A percentile compares a stretch with the other conserved stretches of the same genome.
These are phyloP conservation scores for Moricandia arvensis DNA, from an alignment of 345 rosid species.

Conservation along the genomic window DNA sequence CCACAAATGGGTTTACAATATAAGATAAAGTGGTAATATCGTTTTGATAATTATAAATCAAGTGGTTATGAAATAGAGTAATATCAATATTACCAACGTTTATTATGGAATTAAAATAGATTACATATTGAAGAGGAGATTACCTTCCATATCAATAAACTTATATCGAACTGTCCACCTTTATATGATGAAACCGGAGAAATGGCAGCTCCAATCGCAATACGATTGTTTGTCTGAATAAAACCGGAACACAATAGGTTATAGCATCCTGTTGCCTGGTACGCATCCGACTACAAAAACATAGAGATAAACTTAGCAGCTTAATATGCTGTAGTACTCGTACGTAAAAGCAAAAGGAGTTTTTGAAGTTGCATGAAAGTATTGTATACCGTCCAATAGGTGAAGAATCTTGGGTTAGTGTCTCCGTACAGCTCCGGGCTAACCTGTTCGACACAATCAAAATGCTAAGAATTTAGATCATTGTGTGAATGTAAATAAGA, in stretches of 20 bases:
- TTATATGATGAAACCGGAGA: conserved; percentile 79
- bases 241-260: conserved; percentile 95
- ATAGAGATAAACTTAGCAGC: neutral
- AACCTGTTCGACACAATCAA: conserved; percentile 49
- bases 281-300: conserved; percentile 67
- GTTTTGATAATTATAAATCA: neutral
- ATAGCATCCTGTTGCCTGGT: conserved; percentile 95
- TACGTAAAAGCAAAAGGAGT: neutral
- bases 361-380: conserved; percentile 12
- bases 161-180: conserved; percentile 97
- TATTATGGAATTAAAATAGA: neutral
- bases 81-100: neutral
- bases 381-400: conserved; percentile 90
- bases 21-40: neutral
- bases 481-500: neutral
- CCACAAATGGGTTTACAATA: neutral
- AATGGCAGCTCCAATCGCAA: conserved; percentile 95
- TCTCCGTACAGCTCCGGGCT: conserved; percentile 99
- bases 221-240: conserved; percentile 80
- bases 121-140: neutral
- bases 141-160: conserved; percentile 97
- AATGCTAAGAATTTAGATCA: conserved; percentile 2
- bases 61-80: neutral
- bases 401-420: conserved; percentile 89
- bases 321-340: neutral